A percentile compares a stretch with the other conserved stretches of the same genome.
Conservation (phyloP, 129 eudicot species). For the Chrysanthemum makinoi region DNA sequence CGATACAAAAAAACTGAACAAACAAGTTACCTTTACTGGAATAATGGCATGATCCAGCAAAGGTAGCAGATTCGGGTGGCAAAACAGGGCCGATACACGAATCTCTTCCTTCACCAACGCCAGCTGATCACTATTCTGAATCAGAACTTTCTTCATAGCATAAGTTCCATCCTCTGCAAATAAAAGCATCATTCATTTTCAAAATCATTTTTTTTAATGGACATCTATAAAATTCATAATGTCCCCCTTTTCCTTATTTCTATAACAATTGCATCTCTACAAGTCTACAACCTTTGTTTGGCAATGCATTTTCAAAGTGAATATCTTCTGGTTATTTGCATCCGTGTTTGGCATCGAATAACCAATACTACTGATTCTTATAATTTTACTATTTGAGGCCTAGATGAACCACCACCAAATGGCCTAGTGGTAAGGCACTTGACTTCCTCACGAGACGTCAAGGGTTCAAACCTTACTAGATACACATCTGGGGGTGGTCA, state of each 20-base stretch:
- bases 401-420: no score
- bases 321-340: no score
- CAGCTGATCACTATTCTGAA: constrained; percentile 80
- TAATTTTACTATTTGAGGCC: no score
- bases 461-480: no score
- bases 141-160: constrained; percentile 95
- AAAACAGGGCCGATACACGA: constrained; percentile 78
- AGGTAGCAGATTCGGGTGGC: constrained; percentile 83
- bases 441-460: no score
- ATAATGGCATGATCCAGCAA: constrained; percentile 90
- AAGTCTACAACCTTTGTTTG: no score
- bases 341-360: no score
- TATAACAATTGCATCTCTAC: no score
- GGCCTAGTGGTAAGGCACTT: no score
- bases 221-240: background rate
- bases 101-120: constrained; percentile 95
- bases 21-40: constrained; percentile 63
- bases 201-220: background rate
- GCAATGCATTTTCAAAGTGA: no score
- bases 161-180: constrained; percentile 94
- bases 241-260: background rate
- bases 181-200: constrained; percentile 2
- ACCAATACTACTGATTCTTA: no score
- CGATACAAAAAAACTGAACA: background rate
- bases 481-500: no score